Percentiles rank a stretch among this genome's conserved stretches.
These are phyloP conservation scores for Hebeloma cylindrosporum DNA, from an alignment of 768 basidiomycete species.

Conservation along the genomic window DNA sequence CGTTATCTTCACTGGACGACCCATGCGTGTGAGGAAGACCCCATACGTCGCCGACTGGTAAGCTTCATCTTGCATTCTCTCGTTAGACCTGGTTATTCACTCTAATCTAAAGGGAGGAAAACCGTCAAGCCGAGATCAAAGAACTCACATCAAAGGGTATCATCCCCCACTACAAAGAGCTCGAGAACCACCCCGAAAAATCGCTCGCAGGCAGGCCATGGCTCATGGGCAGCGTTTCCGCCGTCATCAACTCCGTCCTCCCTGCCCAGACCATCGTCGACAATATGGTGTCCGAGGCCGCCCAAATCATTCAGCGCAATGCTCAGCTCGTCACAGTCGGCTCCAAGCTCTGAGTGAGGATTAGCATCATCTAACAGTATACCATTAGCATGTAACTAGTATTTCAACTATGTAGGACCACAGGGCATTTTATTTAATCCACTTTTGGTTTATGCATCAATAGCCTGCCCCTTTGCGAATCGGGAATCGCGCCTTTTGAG, in stretches of 20 bases:
- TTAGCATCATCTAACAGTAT: no score
- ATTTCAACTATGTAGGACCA: no score
- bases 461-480: no score
- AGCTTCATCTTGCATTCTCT: slow-evolving; percentile 17
- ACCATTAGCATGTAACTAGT: no score
- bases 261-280: slow-evolving; percentile 86
- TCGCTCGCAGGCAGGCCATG: slow-evolving; percentile 64
- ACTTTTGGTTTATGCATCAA: no score
- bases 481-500: no score
- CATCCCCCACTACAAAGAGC: slow-evolving; percentile 68
- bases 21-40: slow-evolving; percentile 81
- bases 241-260: slow-evolving; percentile 68
- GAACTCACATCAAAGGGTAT: slow-evolving; percentile 82
- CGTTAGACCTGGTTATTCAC: background rate
- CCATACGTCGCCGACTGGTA: slow-evolving; percentile 86
- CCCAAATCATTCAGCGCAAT: slow-evolving; percentile 34
- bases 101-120: slow-evolving; percentile 57
- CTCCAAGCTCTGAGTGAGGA: slow-evolving; percentile 37
- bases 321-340: slow-evolving; percentile 36
- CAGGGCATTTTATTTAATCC: no score
- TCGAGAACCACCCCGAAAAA: slow-evolving; percentile 82
- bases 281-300: slow-evolving; percentile 58
- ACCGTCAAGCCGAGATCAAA: slow-evolving; percentile 79
- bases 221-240: slow-evolving; percentile 84
- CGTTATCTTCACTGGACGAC: slow-evolving; percentile 88